Evolutionary conservation across 2,329 filamentous ascomycete species (phyloP), one percentile per base, ranked within the genome.

Genomic region (Calonectria henricotiae): DNA sequence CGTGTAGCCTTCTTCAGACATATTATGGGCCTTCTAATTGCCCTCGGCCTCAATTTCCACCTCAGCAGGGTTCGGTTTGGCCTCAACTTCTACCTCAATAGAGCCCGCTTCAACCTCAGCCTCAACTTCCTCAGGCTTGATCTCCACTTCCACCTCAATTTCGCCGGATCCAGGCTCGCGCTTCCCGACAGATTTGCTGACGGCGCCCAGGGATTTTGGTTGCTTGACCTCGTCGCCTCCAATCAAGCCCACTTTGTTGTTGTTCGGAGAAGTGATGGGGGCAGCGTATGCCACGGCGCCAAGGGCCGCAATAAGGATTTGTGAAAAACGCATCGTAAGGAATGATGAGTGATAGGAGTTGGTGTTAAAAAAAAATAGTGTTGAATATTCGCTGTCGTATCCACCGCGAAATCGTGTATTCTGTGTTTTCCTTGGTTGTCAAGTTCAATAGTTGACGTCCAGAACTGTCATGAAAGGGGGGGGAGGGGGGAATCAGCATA

Each of bases 251-350:
- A 20, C 51, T 12, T 2, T 37, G 51, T 37, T 58, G 12, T 25
- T 58, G 12, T 25, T 13, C 32, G 23, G 35, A 11, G 30, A 37
- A 9, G 35, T 32, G 13, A 58, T 23, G 6, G 51, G 51, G 51
- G 23, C 37, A 30, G 51, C 51, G 13, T 58, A 39, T 32, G 51
- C 51, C 32, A 58, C 32, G 51, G 51, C 51, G 30, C 51, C 17
- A 20, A 58, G 51, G 51, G 51, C 51, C 51, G 37, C 20, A 17
- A 32, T 25, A 27, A 58, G 20, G 23, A 58, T 32, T 32, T 58
- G 37, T 25, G 51, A 39, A 39, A 32, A 58, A 23, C 51, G 51
- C 51, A 58, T 58, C 39, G 2, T 39, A 30, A 6, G 25, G n/a
- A 6, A 37, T 55, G 11, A 5, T 39, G 51, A 58, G 51, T 58